Conservation (phyloP, 208 protist genomes). For the Porcisia deanei region DNA sequence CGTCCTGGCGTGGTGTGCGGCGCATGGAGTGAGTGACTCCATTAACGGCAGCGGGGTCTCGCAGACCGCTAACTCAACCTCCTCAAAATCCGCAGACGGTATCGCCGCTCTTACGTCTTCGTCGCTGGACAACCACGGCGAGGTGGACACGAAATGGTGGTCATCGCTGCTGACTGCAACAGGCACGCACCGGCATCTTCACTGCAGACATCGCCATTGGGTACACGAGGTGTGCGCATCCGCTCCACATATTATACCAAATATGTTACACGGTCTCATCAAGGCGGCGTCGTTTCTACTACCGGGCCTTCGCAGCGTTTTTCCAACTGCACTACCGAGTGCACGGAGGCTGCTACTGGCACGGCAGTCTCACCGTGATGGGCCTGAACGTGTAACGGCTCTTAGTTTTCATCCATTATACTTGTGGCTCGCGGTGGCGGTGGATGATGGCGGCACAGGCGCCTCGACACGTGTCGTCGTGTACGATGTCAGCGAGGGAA, state of each 20-base stretch:
- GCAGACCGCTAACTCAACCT: neutral
- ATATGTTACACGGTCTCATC: constrained; percentile 22
- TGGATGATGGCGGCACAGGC: constrained; percentile 50
- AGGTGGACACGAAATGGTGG: constrained; percentile 6
- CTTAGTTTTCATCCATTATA: constrained; percentile 50
- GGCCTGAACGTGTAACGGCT: constrained; percentile 62
- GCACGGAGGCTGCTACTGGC: constrained; percentile 10
- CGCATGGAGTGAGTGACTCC: neutral
- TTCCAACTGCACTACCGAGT: constrained; percentile 55
- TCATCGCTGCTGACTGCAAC: neutral
- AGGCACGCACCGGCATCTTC: neutral
- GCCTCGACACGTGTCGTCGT: constrained; percentile 54
- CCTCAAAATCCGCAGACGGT: neutral
- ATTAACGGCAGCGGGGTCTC: neutral
- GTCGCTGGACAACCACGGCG: constrained; percentile 1
- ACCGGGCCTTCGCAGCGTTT: constrained; percentile 46
- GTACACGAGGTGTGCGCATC: neutral
- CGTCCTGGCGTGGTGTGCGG: constrained; percentile 32
- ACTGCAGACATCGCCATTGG: neutral
- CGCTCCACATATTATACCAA: constrained; percentile 20
- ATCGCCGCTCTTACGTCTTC: constrained; percentile 1
- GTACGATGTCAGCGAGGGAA: constrained; percentile 51
- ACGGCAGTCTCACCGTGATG: constrained; percentile 13
- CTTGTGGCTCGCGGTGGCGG: constrained; percentile 61
- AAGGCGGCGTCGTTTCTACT: constrained; percentile 36